Conservation (phyloP, 345 rosid species). For the Populus nigra region DNA sequence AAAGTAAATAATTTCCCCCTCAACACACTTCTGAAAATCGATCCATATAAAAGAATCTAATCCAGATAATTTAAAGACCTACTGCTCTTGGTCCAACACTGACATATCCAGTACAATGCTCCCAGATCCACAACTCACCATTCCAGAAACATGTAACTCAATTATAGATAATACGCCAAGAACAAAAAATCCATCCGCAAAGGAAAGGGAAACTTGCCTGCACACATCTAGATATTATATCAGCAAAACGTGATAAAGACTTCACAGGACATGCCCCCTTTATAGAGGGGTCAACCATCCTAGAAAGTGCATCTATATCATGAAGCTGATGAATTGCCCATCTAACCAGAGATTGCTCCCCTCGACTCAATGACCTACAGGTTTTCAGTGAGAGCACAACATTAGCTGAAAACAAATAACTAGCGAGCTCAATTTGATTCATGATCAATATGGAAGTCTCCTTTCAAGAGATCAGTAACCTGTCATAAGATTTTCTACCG, state of each 20-base stretch:
- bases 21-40: too few species aligned
- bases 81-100: neutral
- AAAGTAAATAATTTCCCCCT: neutral
- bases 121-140: neutral
- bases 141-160: neutral
- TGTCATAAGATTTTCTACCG: conserved; percentile 73
- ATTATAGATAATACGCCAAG: neutral
- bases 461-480: conserved; percentile 38
- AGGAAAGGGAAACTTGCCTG: conserved; percentile 49
- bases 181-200: neutral
- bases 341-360: conserved; percentile 75
- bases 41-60: too few species aligned
- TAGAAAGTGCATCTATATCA: conserved; percentile 72
- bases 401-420: neutral
- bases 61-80: neutral
- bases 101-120: neutral
- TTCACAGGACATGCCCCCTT: conserved; percentile 66
- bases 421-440: neutral
- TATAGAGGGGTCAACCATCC: conserved; percentile 82
- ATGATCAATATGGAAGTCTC: neutral
- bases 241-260: conserved; percentile 90
- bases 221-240: conserved; percentile 78
- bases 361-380: conserved; percentile 65
- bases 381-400: neutral
- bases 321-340: conserved; percentile 92